Evolutionary conservation across 768 basidiomycete genomes (phyloP).

Genomic region (Podaxis sp.): DNA sequence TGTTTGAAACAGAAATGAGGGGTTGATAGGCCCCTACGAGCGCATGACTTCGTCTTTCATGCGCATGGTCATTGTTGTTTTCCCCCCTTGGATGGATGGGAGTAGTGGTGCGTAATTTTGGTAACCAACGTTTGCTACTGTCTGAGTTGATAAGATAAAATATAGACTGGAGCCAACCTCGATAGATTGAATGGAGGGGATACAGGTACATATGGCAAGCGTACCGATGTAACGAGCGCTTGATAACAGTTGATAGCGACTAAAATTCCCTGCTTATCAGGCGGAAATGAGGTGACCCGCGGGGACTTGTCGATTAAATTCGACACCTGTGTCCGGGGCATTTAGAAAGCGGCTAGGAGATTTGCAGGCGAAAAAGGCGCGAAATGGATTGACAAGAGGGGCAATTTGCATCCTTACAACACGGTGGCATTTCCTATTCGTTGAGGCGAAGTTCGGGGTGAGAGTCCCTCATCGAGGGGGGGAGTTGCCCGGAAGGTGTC

Average conservation of each 20-base stretch:
- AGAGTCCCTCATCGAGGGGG: background rate
- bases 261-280: background rate
- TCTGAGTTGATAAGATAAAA: background rate
- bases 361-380: background rate
- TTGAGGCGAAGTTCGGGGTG: background rate
- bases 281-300: background rate
- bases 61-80: background rate
- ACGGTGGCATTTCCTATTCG: background rate
- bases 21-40: background rate
- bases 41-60: background rate
- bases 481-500: background rate
- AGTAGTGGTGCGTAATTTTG: background rate
- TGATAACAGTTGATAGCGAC: background rate
- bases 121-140: background rate
- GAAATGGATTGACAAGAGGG: background rate
- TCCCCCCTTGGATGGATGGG: background rate
- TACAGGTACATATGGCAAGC: background rate
- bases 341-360: background rate
- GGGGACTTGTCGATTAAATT: conserved; percentile 1
- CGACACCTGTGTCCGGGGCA: background rate
- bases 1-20: background rate
- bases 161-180: background rate
- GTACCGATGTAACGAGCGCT: background rate
- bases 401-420: background rate
- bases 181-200: background rate